These are phyloP conservation scores for Pichia nanzhaoensis DNA, from an alignment of 805 yeast species.

Conservation along the genomic window DNA sequence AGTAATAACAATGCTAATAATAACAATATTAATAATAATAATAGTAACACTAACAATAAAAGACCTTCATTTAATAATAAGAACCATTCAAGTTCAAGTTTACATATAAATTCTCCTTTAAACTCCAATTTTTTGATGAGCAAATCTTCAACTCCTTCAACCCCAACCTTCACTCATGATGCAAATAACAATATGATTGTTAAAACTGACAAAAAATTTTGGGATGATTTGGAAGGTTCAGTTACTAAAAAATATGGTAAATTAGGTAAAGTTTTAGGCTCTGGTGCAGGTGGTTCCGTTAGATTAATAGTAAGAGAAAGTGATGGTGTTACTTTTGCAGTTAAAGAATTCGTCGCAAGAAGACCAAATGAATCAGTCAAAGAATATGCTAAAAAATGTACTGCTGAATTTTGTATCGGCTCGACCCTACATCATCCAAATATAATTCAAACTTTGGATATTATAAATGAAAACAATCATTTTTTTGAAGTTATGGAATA, in stretches of 20 bases:
- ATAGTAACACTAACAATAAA: not conserved
- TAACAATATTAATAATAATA: too few species aligned
- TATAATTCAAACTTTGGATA: slow-evolving; percentile 71
- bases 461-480: slow-evolving; percentile 60
- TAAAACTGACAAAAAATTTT: slow-evolving; percentile 31
- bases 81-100: slow-evolving; percentile 12
- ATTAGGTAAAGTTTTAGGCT: slow-evolving; percentile 67
- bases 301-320: slow-evolving; percentile 59
- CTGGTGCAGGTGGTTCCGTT: slow-evolving; percentile 90
- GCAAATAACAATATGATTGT: slow-evolving; percentile 35
- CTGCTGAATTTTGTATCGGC: slow-evolving; percentile 86
- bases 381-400: slow-evolving; percentile 80
- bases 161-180: slow-evolving; percentile 35
- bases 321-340: slow-evolving; percentile 72
- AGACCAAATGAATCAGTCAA: slow-evolving; percentile 62
- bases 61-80: too few species aligned
- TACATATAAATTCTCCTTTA: slow-evolving; percentile 8
- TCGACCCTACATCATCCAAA: slow-evolving; percentile 77
- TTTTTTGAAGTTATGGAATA: slow-evolving; percentile 82
- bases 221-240: slow-evolving; percentile 47
- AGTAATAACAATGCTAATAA: not conserved
- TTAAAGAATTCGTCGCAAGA: slow-evolving; percentile 72
- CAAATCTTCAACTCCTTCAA: slow-evolving; percentile 17
- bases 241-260: slow-evolving; percentile 61
- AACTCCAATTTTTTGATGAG: not conserved